Evolutionary conservation across 306 rosid species (phyloP), one percentile per base, ranked within the genome.

Genomic region (Casuarina glauca): DNA sequence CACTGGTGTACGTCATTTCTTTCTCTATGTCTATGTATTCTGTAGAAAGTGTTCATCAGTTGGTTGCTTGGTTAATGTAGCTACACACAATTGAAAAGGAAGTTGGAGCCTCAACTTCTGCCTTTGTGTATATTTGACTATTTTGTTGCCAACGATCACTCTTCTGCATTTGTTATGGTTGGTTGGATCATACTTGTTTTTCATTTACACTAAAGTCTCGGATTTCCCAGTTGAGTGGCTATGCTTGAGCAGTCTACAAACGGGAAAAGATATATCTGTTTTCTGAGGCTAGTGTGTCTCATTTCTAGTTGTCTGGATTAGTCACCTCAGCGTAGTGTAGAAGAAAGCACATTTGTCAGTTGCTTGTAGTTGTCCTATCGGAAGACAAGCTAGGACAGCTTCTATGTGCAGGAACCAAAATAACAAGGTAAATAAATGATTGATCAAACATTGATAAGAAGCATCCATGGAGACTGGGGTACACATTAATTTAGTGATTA

Each of bases 1-100:
- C 55, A 46, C 41, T 1, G 69, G 32, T 53, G 52, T 42, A 45
- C 35, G 26, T 32, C 79, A 15, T 51, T 72, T 44, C 48, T 19
- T 43, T 83, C 71, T 76, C 69, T 70, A 10, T 52, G 39, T 69
- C 9, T 67, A 16, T 26, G 69, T 69, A 36, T 51, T 19, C 17
- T 45, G 68, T 38, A 68, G 74, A 79, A 57, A 39, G 50, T 36
- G 41, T 73, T 19, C 15, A 13, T 54, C 41, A 13, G n/a, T 52
- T 17, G 71, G 66, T 38, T 76, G 35, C 9, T 9, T 72, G 42
- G 52, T 52, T 67, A 36, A 39, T 26, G 62, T 36, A 71, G 78
- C 69, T 73, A 46, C 41, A 4, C 61, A 52, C 19, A 64, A 66
- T 49, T 50, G 64, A 9, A 36, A 77, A 60, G 46, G 60, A 79